Base-by-base conservation (phyloP, 441 rosid species). In the Mallotus japonicus region DNA sequence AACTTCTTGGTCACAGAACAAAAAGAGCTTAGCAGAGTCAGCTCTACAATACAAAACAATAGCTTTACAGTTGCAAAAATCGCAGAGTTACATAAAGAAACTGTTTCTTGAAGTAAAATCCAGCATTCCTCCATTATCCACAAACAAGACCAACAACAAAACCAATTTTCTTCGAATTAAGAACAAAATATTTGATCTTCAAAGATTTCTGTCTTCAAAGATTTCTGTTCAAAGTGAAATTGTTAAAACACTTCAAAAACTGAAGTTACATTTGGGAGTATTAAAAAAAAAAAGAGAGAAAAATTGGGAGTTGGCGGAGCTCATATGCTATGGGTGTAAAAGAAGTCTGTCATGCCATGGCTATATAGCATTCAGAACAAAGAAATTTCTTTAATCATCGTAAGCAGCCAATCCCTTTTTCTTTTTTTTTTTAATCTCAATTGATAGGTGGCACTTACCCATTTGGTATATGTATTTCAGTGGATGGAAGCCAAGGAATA, bases 11-110 rank as follows among this genome's bases (percentile, higher is more conserved):
- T 87, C 88, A 34, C 90, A 83, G 54, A 73, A 65, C 65, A 87
- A 72, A 71, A 86, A 87, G 15, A 85, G 88, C 75, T 77, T 82
- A 5, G 87, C 88, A 19, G 85, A 76, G 74, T 85, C 86, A 69
- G 85, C 83, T 12, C 58, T 69, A 68, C 90, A 85, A 77, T 67
- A 82, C 76, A 87, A 67, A 65, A 85, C 78, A 12, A 87, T 83
- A 12, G 74, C 74, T 67, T 73, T 81, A 10, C 70, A 73, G 67
- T 53, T 71, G 78, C 90, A 87, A 62, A 78, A 85, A 37, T 83
- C 86, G 56, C 88, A 87, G 4, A 69, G 62, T 7, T n/a, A 62
- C 2, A 70, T 68, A 59, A 69, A n/a, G 44, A 74, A 68, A 40
- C 62, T 40, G 60, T 19, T 63, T 66, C 63, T 72, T 46, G 67